Evolutionary conservation across 345 rosid species (phyloP), one percentile per base, ranked within the genome.

Genomic region (Boechera stricta): DNA sequence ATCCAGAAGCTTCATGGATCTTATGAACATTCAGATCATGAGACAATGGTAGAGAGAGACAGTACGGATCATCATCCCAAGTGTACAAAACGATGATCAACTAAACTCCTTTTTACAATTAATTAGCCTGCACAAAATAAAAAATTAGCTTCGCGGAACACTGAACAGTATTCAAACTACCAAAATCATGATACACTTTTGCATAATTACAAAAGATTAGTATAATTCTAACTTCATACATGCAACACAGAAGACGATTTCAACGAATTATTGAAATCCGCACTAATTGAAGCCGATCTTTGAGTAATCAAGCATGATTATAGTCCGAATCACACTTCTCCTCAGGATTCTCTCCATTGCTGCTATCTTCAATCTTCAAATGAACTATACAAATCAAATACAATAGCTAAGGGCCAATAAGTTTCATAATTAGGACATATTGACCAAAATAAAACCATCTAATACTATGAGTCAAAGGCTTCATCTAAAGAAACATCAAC

Each of bases 21-120:
- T 67, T 77, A 57, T 45, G 81, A 70, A 88, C 48, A 73, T 81
- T 81, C 29, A 82, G 76, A 75, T 89, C 90, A 45, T 65, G 86
- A 48, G 93, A 81, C 73, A 86, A 67, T 77, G 79, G 87, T 82
- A 87, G 33, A 38, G 86, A 16, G 16, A 83, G 71, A 82, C 81
- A 52, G 81, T 77, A 67, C 77, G 72, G 53, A 83, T 84, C 92
- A 91, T 91, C 41, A 70, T 79, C 69, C 77, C 66, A 64, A 67
- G 61, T 57, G 56, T 44, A 53, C 26, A 66, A 49, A 48, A 47
- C 35, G 33, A 49, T 35, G 18, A 73, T 48, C 60, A 59, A 59
- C 21, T 41, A 51, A 48, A 49, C 33, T 42, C 52, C 66, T 70
- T 16, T 54, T 13, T n/a, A 60, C 66, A 77, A 70, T 31, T 73